These are phyloP conservation scores for Leccinum boreale DNA, from an alignment of 768 basidiomycete species.

Conservation along the genomic window DNA sequence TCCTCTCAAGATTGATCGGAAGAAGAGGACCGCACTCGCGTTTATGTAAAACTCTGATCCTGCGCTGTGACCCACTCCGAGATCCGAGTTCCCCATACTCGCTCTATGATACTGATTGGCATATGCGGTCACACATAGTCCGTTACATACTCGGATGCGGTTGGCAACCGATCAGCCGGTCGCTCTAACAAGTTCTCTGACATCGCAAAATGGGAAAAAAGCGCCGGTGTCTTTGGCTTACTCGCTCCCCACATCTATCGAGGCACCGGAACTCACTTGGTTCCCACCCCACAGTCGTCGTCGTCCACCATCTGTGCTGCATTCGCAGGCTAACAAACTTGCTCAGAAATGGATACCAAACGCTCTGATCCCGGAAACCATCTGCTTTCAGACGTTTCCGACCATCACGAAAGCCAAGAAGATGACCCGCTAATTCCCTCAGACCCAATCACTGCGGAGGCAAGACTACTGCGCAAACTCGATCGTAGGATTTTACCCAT, in stretches of 20 bases:
- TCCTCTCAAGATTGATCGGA: too few species aligned
- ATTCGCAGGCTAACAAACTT: background rate
- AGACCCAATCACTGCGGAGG: slow-evolving; percentile 39
- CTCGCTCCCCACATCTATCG: background rate
- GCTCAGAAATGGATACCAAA: slow-evolving; percentile 17
- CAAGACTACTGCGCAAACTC: slow-evolving; percentile 56
- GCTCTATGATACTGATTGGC: too few species aligned
- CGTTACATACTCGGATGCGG: background rate
- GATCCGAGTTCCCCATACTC: too few species aligned
- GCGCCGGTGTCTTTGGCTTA: background rate
- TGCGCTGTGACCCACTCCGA: too few species aligned
- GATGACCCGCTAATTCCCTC: slow-evolving; percentile 19
- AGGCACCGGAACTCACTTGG: background rate
- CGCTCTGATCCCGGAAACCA: slow-evolving; percentile 1
- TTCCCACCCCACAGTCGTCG: background rate
- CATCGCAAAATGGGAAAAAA: background rate
- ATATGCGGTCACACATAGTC: too few species aligned
- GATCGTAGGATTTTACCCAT: slow-evolving; percentile 69
- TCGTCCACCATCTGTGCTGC: background rate
- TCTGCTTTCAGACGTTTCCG: slow-evolving; percentile 4
- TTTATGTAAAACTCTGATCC: too few species aligned
- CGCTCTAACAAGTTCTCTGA: background rate
- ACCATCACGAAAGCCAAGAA: slow-evolving; percentile 7
- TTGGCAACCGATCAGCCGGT: background rate
- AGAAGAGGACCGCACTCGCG: too few species aligned